Conservation (phyloP, 371 early-diverging fungal genomes). For the Mortierella sp. region DNA sequence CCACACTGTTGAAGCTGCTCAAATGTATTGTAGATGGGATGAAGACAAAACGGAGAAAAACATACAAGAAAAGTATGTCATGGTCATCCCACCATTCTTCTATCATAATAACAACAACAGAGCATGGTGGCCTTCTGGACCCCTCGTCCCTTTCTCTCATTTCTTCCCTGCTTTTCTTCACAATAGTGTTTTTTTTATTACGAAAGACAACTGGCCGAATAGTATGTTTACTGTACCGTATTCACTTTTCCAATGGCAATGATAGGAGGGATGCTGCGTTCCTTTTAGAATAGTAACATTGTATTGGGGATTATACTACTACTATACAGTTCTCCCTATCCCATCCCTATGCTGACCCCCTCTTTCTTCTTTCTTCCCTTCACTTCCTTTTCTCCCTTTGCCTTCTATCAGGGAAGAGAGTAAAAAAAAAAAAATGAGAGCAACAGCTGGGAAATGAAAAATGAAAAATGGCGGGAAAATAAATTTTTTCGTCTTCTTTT, state of each 20-base stretch:
- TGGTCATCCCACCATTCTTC: background rate
- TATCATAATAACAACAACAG: background rate
- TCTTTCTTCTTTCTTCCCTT: background rate
- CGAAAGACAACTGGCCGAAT: background rate
- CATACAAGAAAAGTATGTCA: background rate
- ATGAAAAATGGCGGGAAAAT: slow-evolving; percentile 12
- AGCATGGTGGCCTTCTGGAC: background rate
- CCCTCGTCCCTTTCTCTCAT: background rate
- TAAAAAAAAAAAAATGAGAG: background rate
- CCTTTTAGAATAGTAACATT: background rate
- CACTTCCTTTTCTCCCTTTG: background rate
- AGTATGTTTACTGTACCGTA: background rate
- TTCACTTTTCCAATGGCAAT: background rate
- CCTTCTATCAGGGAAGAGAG: background rate
- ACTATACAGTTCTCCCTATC: background rate
- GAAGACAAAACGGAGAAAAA: background rate
- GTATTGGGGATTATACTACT: background rate
- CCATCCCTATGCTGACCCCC: slow-evolving; percentile 1
- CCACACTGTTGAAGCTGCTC: background rate
- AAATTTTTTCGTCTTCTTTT: background rate
- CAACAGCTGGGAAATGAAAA: slow-evolving; percentile 24
- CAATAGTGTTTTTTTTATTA: background rate
- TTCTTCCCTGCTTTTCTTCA: background rate
- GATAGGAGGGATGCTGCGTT: background rate
- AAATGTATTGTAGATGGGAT: background rate